Evolutionary conservation across 2,329 filamentous ascomycete genomes (phyloP).

Genomic region (Arthrobotrys megalospora): DNA sequence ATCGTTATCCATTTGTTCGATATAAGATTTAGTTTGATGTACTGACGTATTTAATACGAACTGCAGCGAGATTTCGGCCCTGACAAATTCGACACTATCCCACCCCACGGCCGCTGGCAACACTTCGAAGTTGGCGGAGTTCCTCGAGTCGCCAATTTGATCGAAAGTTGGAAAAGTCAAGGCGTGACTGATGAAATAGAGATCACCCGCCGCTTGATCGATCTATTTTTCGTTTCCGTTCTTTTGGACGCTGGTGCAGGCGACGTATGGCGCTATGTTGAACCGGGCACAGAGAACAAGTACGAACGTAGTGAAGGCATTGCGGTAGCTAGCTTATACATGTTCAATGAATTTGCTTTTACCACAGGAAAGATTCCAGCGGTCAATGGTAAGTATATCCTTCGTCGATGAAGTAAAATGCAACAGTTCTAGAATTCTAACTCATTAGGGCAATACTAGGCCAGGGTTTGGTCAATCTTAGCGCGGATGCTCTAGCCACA

Average conservation of each 20-base stretch:
- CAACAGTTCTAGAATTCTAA: constrained; percentile 84
- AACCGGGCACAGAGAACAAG: constrained; percentile 84
- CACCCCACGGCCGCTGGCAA: constrained; percentile 86
- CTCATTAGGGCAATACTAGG: constrained; percentile 83
- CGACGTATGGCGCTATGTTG: constrained; percentile 91
- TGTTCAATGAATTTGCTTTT: constrained; percentile 77
- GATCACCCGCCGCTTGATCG: constrained; percentile 80
- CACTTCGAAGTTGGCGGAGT: constrained; percentile 84
- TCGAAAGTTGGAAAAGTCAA: constrained; percentile 78
- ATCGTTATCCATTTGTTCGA: too few species aligned
- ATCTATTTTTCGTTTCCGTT: constrained; percentile 85
- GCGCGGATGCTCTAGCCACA: constrained; percentile 65
- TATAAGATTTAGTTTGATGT: too few species aligned
- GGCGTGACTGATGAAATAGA: constrained; percentile 77
- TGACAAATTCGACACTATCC: constrained; percentile 79
- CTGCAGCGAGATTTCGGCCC: constrained; percentile 78
- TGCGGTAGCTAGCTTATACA: constrained; percentile 77
- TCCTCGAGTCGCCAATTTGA: constrained; percentile 79
- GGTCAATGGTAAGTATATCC: constrained; percentile 83
- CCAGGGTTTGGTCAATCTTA: constrained; percentile 75
- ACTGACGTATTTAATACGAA: background rate
- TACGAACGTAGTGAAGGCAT: constrained; percentile 91
- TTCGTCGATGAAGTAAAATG: constrained; percentile 77
- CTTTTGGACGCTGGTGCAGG: constrained; percentile 90
- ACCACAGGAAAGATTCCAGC: constrained; percentile 83